Evolutionary conservation across 2,329 filamentous ascomycete species (phyloP), one percentile per base, ranked within the genome.

Genomic region (Colletotrichum gigasporum): DNA sequence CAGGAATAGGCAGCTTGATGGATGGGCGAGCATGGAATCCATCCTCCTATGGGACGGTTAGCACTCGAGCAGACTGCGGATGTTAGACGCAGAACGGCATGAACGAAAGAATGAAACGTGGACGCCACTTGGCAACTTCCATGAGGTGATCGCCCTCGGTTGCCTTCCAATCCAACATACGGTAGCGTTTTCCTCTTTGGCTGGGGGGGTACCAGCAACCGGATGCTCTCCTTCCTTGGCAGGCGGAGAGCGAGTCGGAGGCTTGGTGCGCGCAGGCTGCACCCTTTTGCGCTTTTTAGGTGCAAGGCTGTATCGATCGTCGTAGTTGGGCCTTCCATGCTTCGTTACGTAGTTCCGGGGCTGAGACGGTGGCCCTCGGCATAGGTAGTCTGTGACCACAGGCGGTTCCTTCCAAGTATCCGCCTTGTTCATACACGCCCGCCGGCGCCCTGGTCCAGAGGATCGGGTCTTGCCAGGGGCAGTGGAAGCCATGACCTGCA

Each of bases 1-100:
- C 96, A 0, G 96, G 94, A 68, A 98, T 89, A 51, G 90, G 85
- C 41, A 99, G 86, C 71, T 93, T 92, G 72, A 99, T 91, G 16
- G 93, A 93, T 18, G 95, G 94, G 62, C 94, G 90, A 67, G 86
- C 85, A 73, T 94, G 88, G 75, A 97, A 99, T 4, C 86, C 83
- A 66, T 98, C 96, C 81, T 98, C 96, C 94, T 98, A 78, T 62
- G 47, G 16, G 39, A 35, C 11, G 44, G 26, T 66, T 30, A 53
- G 44, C 16, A 32, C 30, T 58, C 14, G 16, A 4, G 26, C 18
- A 10, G 11, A 14, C 3, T 9, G 11, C 16, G 28, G n/a, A 30
- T 55, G 12, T 28, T n/a, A 44, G 11, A 20, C 2, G 50, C 34
- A 11, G 22, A 8, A 42, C 20, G 10, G 6, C 4, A 35, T 34